These are phyloP conservation scores for Chaetomium globosum DNA, from an alignment of 2,329 filamentous ascomycete genomes.

Conservation along the genomic window DNA sequence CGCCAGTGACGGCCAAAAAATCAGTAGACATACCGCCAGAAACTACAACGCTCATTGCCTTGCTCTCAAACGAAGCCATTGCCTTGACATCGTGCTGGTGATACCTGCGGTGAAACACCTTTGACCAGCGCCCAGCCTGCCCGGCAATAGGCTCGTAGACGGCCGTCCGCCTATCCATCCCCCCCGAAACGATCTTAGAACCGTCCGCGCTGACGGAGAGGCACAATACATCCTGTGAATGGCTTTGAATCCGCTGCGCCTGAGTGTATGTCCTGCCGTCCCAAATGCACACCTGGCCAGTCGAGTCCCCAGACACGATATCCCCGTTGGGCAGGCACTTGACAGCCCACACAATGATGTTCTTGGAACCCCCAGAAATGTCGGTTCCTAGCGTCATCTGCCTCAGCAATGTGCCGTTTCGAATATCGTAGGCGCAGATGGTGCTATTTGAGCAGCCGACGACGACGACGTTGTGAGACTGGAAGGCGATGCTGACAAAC, in stretches of 20 bases:
- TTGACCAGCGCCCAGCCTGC: constrained; percentile 72
- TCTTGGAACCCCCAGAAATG: constrained; percentile 73
- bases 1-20: neutral
- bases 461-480: constrained; percentile 77
- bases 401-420: constrained; percentile 73
- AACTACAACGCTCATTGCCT: constrained; percentile 80
- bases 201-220: constrained; percentile 82
- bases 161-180: constrained; percentile 86
- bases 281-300: constrained; percentile 91
- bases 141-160: constrained; percentile 71
- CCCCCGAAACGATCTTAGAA: constrained; percentile 80
- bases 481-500: constrained; percentile 89
- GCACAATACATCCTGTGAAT: constrained; percentile 87
- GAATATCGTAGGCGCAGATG: constrained; percentile 87
- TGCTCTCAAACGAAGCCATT: constrained; percentile 86
- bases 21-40: constrained; percentile 71
- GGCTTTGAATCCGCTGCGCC: constrained; percentile 79
- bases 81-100: constrained; percentile 95
- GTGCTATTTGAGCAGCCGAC: constrained; percentile 95
- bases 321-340: constrained; percentile 85
- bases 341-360: constrained; percentile 90
- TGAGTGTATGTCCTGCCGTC: constrained; percentile 90
- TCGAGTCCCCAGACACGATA: constrained; percentile 92
- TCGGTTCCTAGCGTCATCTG: constrained; percentile 86
- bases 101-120: constrained; percentile 81